Conservation (phyloP, 495 filamentous ascomycete genomes). For the Penicillium subrubescens region DNA sequence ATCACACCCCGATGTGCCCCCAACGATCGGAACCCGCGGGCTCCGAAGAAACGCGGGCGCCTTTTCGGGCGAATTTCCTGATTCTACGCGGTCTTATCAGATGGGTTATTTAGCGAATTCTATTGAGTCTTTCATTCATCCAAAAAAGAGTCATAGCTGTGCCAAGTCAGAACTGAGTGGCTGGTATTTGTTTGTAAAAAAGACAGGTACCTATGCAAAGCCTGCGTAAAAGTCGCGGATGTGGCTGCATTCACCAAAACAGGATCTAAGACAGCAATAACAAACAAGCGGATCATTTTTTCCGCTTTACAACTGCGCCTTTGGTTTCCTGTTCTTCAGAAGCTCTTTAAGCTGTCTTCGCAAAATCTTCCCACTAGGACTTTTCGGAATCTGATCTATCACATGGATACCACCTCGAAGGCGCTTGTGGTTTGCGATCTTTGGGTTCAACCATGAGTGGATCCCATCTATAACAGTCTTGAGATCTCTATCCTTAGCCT, state of each 20-base stretch:
- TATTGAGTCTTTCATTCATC: background rate
- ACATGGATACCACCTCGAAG: conserved; percentile 75
- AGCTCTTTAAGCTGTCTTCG: conserved; percentile 59
- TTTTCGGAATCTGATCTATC: conserved; percentile 75
- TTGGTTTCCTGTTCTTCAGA: conserved; percentile 23
- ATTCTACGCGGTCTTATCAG: background rate
- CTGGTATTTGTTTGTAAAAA: background rate
- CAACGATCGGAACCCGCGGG: conserved; percentile 25
- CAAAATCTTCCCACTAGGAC: conserved; percentile 77
- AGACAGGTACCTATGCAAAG: too few species aligned
- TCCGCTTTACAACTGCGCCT: conserved; percentile 14
- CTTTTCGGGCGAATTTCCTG: background rate
- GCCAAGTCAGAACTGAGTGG: background rate
- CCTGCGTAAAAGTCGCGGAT: background rate
- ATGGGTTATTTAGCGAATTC: background rate
- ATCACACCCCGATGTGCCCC: conserved; percentile 6
- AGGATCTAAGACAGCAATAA: background rate
- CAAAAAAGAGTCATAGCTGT: background rate
- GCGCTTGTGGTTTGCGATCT: conserved; percentile 65
- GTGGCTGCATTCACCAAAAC: background rate
- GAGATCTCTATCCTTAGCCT: conserved; percentile 33
- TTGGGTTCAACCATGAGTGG: conserved; percentile 45
- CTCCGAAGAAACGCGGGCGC: conserved; percentile 7
- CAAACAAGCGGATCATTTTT: background rate
- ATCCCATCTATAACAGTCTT: conserved; percentile 32